Evolutionary conservation across 306 rosid genomes (phyloP), one percentile per base, ranked within the genome.

Genomic region (Gynostemma pentaphyllum): DNA sequence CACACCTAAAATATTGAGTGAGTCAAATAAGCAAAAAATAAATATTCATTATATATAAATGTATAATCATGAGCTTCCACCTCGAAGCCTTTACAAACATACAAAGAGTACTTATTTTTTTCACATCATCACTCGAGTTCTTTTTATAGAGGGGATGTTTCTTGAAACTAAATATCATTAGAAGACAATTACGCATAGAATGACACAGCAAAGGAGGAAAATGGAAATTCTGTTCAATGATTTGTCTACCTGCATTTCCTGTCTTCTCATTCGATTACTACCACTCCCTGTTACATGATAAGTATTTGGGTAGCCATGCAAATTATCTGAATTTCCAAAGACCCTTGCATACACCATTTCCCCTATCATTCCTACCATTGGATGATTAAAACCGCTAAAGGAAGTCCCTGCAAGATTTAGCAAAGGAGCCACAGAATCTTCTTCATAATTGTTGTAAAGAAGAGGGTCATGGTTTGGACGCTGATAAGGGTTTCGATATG

Each of bases 131-230:
- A 19, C 18, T 24, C 5, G 39, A 34, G 39, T 39, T 39, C 1
- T 55, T 22, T 16, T 60, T 59, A 45, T 34, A 36, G 37, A 57
- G 46, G 30, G 5, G 30, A n/a, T 1, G 48, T 60, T 60, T 61
- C 49, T 45, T 34, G 23, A 28, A 7, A 40, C 46, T 21, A 1
- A 40, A 61, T 19, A 15, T 61, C 15, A 23, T 88, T 45, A 94
- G 73, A 94, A 94, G 45, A 94, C 85, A 0, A 88, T 8, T 54
- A 94, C 94, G 73, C 97, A 94, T 22, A 94, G 68, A 68, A 94
- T 76, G 46, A 84, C 69, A 71, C 95, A 94, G 66, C 95, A 94
- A 41, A 94, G 75, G 13, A 94, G 83, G 76, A 94, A 94, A 46
- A 86, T 51, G 9, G 95, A 86, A 69, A 94, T 73, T 76, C 99